These are phyloP conservation scores for Alternaria alternata DNA, from an alignment of 2,329 filamentous ascomycete species.

Conservation along the genomic window DNA sequence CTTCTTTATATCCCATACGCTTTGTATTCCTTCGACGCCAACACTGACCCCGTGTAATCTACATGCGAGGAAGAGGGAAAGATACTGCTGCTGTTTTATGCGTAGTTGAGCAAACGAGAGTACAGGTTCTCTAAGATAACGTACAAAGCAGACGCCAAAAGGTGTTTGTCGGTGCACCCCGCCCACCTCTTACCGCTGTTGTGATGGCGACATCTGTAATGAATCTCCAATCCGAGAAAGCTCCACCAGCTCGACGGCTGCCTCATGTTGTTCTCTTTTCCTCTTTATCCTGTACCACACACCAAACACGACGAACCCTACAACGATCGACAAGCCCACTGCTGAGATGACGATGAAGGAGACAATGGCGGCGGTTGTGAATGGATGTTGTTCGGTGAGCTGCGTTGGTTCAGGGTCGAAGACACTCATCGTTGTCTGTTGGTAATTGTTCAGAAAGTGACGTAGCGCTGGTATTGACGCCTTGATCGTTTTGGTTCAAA, in stretches of 20 bases:
- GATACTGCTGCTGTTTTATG: not conserved
- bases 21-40: not conserved
- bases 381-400: not conserved
- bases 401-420: not conserved
- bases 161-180: not conserved
- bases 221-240: not conserved
- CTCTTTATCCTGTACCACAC: slow-evolving; percentile 7
- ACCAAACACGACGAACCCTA: slow-evolving; percentile 2
- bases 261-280: slow-evolving; percentile 1
- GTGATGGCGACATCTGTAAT: not conserved
- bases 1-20: not conserved
- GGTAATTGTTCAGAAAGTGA: not conserved
- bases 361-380: not conserved
- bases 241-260: slow-evolving; percentile 3
- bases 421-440: not conserved
- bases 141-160: not conserved
- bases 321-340: not conserved
- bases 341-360: slow-evolving; percentile 1
- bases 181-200: not conserved
- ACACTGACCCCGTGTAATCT: not conserved
- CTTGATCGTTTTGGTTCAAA: not conserved
- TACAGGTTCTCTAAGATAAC: not conserved
- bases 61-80: not conserved
- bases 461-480: not conserved
- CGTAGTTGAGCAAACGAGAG: not conserved